Percentiles rank a stretch among this genome's conserved stretches.
These are phyloP conservation scores for Lodderomyces margitis DNA, from an alignment of 1,139 yeast species.

Conservation along the genomic window DNA sequence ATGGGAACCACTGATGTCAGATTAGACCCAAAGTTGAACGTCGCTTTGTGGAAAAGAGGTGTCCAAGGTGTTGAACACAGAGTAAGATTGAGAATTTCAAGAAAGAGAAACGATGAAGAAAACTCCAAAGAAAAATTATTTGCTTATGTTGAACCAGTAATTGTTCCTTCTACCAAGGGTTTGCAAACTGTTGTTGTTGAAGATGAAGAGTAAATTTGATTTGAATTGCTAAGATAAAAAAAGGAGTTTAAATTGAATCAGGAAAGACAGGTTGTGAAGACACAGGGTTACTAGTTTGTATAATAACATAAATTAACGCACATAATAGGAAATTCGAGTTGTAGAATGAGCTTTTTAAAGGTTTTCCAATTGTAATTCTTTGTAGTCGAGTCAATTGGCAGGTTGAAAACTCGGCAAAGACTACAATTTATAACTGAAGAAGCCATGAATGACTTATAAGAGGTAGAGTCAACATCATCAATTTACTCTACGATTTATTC, in stretches of 20 bases:
- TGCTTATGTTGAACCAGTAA: constrained; percentile 97
- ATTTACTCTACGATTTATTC: neutral
- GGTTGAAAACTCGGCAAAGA: no score
- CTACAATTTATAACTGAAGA: no score
- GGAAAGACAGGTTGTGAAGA: constrained; percentile 2
- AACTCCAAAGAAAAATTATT: constrained; percentile 98
- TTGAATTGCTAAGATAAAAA: neutral
- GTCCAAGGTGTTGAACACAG: constrained; percentile 98
- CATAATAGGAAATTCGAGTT: neutral
- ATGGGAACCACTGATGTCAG: constrained; percentile 99
- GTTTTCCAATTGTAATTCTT: no score
- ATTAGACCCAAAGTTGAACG: constrained; percentile 98
- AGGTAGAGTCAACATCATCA: no score
- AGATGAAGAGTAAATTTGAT: constrained; percentile 42
- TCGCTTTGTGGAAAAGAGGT: constrained; percentile 99
- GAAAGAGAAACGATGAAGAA: constrained; percentile 99
- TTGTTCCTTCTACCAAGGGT: constrained; percentile 95
- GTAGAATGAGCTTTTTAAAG: no score
- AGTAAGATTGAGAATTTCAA: constrained; percentile 97
- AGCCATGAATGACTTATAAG: no score
- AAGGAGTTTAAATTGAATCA: neutral
- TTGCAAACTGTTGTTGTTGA: constrained; percentile 97
- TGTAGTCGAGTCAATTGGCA: no score
- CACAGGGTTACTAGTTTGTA: constrained; percentile 11
- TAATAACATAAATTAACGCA: constrained; percentile 10